Percentiles rank a stretch among this genome's conserved stretches.
phyloP scores from a whole-genome alignment of 1,284 basidiomycete genomes.

The Papiliotrema laurentii region DNA sequence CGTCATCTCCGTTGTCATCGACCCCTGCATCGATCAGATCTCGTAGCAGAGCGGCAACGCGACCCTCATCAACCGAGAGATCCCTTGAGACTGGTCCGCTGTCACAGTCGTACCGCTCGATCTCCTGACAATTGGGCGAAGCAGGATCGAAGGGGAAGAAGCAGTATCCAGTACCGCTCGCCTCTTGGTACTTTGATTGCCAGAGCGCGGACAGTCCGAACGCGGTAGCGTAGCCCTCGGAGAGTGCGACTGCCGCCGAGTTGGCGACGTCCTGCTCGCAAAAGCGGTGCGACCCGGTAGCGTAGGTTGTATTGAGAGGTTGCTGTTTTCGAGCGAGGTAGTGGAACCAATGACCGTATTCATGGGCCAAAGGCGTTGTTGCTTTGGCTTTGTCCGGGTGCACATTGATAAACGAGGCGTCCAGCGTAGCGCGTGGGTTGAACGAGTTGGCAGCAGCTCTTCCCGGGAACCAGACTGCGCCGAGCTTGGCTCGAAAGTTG shows the following conservation, averaged over 20 bases:
- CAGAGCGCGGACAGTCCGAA: neutral
- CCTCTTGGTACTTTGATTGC: neutral
- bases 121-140: neutral
- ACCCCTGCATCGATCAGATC: neutral
- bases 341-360: constrained; percentile 1
- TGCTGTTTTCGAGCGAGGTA: neutral
- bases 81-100: neutral
- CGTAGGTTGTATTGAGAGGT: neutral
- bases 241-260: neutral
- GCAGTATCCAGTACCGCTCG: neutral
- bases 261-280: neutral
- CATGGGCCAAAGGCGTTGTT: neutral
- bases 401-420: neutral
- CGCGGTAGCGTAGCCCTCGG: neutral
- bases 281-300: neutral
- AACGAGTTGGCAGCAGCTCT: neutral
- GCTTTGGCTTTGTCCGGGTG: neutral
- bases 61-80: neutral
- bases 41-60: neutral
- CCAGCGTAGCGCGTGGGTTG: neutral
- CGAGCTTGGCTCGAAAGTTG: neutral
- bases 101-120: neutral
- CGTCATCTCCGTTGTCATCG: neutral
- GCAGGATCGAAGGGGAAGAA: neutral
- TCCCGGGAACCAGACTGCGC: neutral